A percentile compares a stretch with the other conserved stretches of the same genome.
These are phyloP conservation scores for baker's yeast (Saccharomyces cerevisiae) DNA, from an alignment of 805 yeast species.

Conservation along the genomic window DNA sequence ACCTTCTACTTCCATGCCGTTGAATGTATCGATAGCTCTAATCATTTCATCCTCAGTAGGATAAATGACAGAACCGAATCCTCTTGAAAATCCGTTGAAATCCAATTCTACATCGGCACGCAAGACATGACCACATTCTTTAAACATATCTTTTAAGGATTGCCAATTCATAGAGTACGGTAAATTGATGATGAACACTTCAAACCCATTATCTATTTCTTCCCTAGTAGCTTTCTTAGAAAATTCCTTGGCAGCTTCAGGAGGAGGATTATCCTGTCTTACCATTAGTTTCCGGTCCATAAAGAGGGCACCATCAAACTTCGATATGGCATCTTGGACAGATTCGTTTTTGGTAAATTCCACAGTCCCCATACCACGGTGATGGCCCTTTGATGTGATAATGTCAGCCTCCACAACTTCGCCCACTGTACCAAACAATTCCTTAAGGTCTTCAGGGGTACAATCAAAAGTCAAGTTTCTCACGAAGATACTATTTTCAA, in stretches of 20 bases:
- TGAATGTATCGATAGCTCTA: constrained; percentile 59
- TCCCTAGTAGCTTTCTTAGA: constrained; percentile 9
- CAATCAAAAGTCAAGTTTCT: constrained; percentile 64
- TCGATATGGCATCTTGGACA: constrained; percentile 61
- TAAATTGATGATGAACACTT: constrained; percentile 72
- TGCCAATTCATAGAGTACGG: constrained; percentile 78
- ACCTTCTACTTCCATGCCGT: constrained; percentile 68
- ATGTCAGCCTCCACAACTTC: constrained; percentile 72
- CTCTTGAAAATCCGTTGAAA: constrained; percentile 69
- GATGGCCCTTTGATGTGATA: constrained; percentile 64
- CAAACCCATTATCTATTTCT: constrained; percentile 26
- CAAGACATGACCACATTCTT: constrained; percentile 63
- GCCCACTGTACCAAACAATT: constrained; percentile 49
- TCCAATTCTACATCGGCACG: constrained; percentile 71
- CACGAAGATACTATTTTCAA: constrained; percentile 57
- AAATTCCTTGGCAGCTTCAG: constrained; percentile 26
- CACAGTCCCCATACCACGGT: constrained; percentile 85
- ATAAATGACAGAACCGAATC: constrained; percentile 76
- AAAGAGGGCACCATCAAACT: constrained; percentile 55
- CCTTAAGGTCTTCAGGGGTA: constrained; percentile 50
- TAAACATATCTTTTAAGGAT: constrained; percentile 73
- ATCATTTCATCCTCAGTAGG: constrained; percentile 58
- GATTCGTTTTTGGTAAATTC: constrained; percentile 62
- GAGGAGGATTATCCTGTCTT: constrained; percentile 84
- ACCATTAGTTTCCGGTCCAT: constrained; percentile 76